These are phyloP conservation scores for Aspergillus sp. DNA, from an alignment of 2,329 filamentous ascomycete species.

Conservation along the genomic window DNA sequence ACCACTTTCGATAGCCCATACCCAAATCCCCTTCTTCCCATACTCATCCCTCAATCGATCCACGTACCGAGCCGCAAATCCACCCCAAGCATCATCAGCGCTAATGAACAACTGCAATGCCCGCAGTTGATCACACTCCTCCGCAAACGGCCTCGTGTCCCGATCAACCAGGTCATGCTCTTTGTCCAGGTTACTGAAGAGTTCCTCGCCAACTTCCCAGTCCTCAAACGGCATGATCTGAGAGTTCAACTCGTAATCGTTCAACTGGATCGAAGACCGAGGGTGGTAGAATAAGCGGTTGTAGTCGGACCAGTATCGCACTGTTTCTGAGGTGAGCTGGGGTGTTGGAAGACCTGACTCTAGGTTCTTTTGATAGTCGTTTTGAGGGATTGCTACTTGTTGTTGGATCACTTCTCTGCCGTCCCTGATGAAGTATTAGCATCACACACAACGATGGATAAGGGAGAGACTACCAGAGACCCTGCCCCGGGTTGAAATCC, in stretches of 20 bases:
- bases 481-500: slow-evolving; percentile 27
- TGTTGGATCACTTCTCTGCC: slow-evolving; percentile 61
- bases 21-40: slow-evolving; percentile 76
- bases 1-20: slow-evolving; percentile 70
- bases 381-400: slow-evolving; percentile 58
- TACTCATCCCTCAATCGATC: slow-evolving; percentile 82
- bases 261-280: slow-evolving; percentile 73
- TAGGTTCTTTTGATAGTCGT: slow-evolving; percentile 69
- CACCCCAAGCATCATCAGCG: slow-evolving; percentile 72
- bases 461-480: slow-evolving; percentile 36
- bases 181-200: slow-evolving; percentile 64
- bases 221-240: slow-evolving; percentile 73
- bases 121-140: slow-evolving; percentile 90
- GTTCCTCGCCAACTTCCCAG: slow-evolving; percentile 63
- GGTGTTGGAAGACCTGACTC: slow-evolving; percentile 61
- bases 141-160: slow-evolving; percentile 79
- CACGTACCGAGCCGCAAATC: slow-evolving; percentile 64
- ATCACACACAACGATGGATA: background rate
- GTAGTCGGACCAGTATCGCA: slow-evolving; percentile 97
- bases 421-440: slow-evolving; percentile 43
- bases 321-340: slow-evolving; percentile 56
- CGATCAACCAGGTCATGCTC: slow-evolving; percentile 83
- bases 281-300: slow-evolving; percentile 90
- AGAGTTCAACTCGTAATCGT: slow-evolving; percentile 78
- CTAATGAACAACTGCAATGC: slow-evolving; percentile 69